phyloP scores from a whole-genome alignment of 805 yeast species.

The Barnettozyma salicaria region DNA sequence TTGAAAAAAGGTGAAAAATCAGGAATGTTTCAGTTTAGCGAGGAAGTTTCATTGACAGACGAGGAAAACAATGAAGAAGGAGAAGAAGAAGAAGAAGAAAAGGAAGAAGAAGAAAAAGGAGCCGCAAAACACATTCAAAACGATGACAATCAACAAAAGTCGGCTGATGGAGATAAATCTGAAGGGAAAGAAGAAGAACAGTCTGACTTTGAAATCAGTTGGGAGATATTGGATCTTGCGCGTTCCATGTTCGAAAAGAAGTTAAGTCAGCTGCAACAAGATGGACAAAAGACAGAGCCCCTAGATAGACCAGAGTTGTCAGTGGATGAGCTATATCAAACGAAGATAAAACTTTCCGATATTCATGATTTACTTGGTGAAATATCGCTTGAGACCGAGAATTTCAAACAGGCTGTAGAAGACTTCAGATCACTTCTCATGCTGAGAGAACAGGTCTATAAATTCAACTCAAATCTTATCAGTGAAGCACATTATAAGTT shows the following conservation, averaged over 20 bases:
- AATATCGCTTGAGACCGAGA: constrained; percentile 83
- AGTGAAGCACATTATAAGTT: constrained; percentile 80
- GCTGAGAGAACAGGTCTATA: constrained; percentile 45
- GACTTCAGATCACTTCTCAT: constrained; percentile 59
- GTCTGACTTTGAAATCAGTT: constrained; percentile 78
- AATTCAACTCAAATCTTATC: constrained; percentile 46
- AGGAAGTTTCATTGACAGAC: constrained; percentile 33
- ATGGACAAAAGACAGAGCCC: constrained; percentile 15
- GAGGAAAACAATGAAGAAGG: constrained; percentile 24
- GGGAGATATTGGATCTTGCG: constrained; percentile 80
- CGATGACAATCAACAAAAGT: constrained; percentile 15
- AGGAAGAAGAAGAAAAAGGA: constrained; percentile 25
- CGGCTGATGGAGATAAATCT: constrained; percentile 18
- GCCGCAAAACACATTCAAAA: constrained; percentile 24
- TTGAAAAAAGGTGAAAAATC: constrained; percentile 17
- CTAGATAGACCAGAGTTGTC: constrained; percentile 20
- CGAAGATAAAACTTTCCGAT: constrained; percentile 57
- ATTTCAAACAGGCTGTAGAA: constrained; percentile 68
- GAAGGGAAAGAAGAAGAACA: constrained; percentile 41
- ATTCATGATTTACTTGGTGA: constrained; percentile 81
- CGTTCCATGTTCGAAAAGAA: constrained; percentile 51
- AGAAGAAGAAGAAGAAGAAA: constrained; percentile 11
- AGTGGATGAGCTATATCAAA: constrained; percentile 29
- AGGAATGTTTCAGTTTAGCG: constrained; percentile 32
- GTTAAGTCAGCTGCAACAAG: constrained; percentile 19